phyloP scores from a whole-genome alignment of 1,284 basidiomycete species.

The Pascua sp. region DNA sequence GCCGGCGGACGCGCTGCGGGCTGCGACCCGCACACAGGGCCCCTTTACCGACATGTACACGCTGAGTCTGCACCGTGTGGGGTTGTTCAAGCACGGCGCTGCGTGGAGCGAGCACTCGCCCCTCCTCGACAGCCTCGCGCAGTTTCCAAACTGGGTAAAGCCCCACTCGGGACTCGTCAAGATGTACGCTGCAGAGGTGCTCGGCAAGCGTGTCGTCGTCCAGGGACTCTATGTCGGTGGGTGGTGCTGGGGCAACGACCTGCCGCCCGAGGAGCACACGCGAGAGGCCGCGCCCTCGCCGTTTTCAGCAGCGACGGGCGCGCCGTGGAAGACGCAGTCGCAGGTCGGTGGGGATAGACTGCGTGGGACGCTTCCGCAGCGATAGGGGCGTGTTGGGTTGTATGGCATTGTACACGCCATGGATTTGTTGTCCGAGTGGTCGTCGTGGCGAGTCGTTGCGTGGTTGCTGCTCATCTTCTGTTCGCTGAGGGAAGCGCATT shows the following conservation, averaged over 20 bases:
- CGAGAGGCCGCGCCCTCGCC: background rate
- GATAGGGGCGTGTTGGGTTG: background rate
- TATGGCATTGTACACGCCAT: background rate
- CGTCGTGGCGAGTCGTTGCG: too few relatives aligned
- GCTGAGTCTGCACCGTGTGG: conserved; percentile 73
- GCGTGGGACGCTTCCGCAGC: too few relatives aligned
- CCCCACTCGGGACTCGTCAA: conserved; percentile 86
- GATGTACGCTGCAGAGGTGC: conserved; percentile 97
- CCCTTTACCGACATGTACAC: conserved; percentile 66
- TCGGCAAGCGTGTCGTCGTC: conserved; percentile 92
- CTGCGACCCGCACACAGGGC: conserved; percentile 6
- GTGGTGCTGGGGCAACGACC: conserved; percentile 38
- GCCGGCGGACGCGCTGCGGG: conserved; percentile 37
- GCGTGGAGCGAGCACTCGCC: conserved; percentile 92
- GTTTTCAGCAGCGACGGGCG: conserved; percentile 4
- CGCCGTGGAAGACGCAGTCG: conserved; percentile 6
- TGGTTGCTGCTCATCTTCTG: too few relatives aligned
- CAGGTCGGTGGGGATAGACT: background rate
- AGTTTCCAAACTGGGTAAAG: conserved; percentile 82
- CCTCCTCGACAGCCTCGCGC: conserved; percentile 78
- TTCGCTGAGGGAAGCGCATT: too few relatives aligned
- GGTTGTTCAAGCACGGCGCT: conserved; percentile 69
- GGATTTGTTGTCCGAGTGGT: background rate
- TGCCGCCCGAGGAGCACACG: conserved; percentile 12
- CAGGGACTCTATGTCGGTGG: conserved; percentile 90